phyloP scores from a whole-genome alignment of 208 protist species.

The Crithidia bombi region DNA sequence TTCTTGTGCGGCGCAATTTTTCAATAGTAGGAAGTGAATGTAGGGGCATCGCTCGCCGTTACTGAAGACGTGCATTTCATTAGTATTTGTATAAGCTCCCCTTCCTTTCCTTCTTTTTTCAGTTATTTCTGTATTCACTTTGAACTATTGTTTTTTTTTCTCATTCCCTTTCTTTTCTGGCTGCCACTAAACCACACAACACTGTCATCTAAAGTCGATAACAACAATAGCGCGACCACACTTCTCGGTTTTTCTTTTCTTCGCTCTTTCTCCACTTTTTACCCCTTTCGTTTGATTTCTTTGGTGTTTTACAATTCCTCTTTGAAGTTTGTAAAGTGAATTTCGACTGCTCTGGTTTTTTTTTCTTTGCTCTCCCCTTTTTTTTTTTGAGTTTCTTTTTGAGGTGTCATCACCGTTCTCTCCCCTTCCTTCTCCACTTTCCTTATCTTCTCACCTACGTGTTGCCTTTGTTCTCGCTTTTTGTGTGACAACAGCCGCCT shows the following conservation, averaged over 20 bases:
- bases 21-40: no score
- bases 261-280: slow-evolving; percentile 28
- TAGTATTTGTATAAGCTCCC: no score
- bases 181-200: neutral
- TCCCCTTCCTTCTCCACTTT: slow-evolving; percentile 6
- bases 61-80: no score
- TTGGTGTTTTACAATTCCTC: slow-evolving; percentile 29
- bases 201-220: neutral
- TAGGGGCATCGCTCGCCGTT: neutral
- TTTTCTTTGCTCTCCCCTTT: neutral
- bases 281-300: no score
- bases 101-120: slow-evolving; percentile 14
- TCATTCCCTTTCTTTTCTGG: neutral
- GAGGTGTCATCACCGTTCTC: slow-evolving; percentile 11
- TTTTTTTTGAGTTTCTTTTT: slow-evolving; percentile 21
- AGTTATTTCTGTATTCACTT: neutral
- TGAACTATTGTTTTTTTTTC: slow-evolving; percentile 25
- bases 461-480: neutral
- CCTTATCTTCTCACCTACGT: slow-evolving; percentile 7
- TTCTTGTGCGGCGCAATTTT: no score
- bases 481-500: no score
- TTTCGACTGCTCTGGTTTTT: slow-evolving; percentile 8
- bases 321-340: slow-evolving; percentile 13
- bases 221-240: neutral
- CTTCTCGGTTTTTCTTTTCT: neutral